Base-by-base conservation (phyloP, 1,139 yeast genomes). In the Geotrichum carabidarum region DNA sequence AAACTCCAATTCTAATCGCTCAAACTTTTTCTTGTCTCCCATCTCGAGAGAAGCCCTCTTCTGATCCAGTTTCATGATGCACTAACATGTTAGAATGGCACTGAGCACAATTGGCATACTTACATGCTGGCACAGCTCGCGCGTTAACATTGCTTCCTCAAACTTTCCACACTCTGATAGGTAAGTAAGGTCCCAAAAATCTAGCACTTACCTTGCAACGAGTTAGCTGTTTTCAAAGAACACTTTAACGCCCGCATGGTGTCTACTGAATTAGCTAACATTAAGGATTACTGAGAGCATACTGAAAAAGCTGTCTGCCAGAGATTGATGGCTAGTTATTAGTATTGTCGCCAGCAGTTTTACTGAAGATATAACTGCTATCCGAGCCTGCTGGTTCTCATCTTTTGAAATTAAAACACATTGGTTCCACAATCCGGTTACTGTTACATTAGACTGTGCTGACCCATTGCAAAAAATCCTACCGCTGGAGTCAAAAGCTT, bases 181-280 rank as follows among this genome's bases (percentile, higher is more conserved):
- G 38, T 41, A 8, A 31, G 47, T 15, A 44, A 15, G 15, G 38
- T 12, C n/a, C n/a, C 12, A 15, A 46, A 30, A 36, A 35, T 22
- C 4, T 12, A 27, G 9, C 7, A 36, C 51, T 12, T 12, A 48
- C 56, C 56, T 44, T 53, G 45, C n/a, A 53, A 27, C 4, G 50
- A 31, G 12, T 11, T 43, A 15, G 51, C 57, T 1, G 58, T 44
- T 48, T 56, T 56, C 14, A 56, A 15, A 11, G 51, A 35, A 43
- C 58, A 56, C 38, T 53, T 56, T 12, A 56, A 36, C 2, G 58
- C 53, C 38, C 58, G 37, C 8, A 40, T 18, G 11, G 56, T 45
- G 35, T 53, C 58, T 56, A 45, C 12, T 34, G 30, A 11, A 15
- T 44, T 43, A 36, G 42, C n/a, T 11, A 34, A 9, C 11, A 15